Base-by-base conservation (phyloP, 441 rosid genomes). In the Croton laevigatus region DNA sequence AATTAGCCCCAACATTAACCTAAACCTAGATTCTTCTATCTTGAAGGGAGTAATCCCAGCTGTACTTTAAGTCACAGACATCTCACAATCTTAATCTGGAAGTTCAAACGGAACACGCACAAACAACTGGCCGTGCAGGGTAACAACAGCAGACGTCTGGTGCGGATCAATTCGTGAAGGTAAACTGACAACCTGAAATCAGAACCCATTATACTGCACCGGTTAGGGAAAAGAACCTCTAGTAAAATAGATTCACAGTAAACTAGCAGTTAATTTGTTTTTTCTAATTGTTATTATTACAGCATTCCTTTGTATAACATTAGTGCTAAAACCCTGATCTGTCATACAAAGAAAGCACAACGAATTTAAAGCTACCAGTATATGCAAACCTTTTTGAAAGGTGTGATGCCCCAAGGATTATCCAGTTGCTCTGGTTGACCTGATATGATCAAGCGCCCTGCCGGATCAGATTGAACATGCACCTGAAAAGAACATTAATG, bases 121-220 rank as follows among this genome's bases (percentile, higher is more conserved):
- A 53, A 88, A 94, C 77, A 94, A 80, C 82, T 90, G 98, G 16
- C 99, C 99, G 54, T 92, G 96, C 69, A 94, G 69, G 23, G 97
- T 94, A 53, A 94, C 99, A 65, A 90, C 98, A 3, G 96, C 98
- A n/a, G 98, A 89, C 46, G 99, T 92, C 70, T 92, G 99, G 75
- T 87, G 93, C 8, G 98, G 90, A 72, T 92, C 98, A 1, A 94
- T 94, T 78, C 96, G 86, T 1, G 89, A 78, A 7, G 99, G 96
- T 68, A 94, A 86, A 87, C 85, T 89, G 62, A 94, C 89, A 63
- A 92, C 96, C 99, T 92, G 78, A 59, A 62, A 79, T 14, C 65
- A 70, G 27, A 58, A 52, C 38, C 65, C 37, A 62, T 4, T 20
- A 19, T 27, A 27, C 32, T 27, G 32, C 32, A 27, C 32, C 32